A percentile compares a stretch with the other conserved stretches of the same genome.
Evolutionary conservation across 306 rosid genomes (phyloP).

Genomic region (Quercus glauca): DNA sequence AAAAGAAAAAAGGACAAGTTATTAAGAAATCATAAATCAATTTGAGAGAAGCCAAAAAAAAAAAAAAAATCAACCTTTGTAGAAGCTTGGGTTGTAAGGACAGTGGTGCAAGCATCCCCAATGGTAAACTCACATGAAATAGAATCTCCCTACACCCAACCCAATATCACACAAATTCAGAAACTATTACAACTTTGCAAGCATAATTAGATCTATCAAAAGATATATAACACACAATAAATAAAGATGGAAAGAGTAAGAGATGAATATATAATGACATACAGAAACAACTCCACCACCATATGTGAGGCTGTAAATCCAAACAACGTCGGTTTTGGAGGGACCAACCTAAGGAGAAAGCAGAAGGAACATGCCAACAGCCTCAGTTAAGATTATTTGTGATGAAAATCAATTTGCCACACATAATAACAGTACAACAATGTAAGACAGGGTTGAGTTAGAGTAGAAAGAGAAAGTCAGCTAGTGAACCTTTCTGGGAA

Average conservation of each 20-base stretch:
- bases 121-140: conserved; percentile 58
- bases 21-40: not conserved
- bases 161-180: conserved; percentile 6
- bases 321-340: conserved; percentile 69
- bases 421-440: not conserved
- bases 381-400: conserved; percentile 12
- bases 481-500: conserved; percentile 64
- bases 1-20: not conserved
- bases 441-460: not conserved
- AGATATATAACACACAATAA: not conserved
- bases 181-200: not conserved
- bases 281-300: conserved; percentile 97
- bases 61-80: conserved; percentile 58
- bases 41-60: not conserved
- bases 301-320: conserved; percentile 81
- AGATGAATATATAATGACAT: conserved; percentile 16
- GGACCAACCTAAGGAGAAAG: conserved; percentile 63
- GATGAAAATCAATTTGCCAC: conserved; percentile 5
- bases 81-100: conserved; percentile 83
- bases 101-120: conserved; percentile 61
- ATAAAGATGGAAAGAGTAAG: not conserved
- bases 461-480: not conserved
- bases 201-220: not conserved
- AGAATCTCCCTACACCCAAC: conserved; percentile 65
- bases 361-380: not conserved